Conservation (phyloP, 129 eudicot genomes). For the Apium graveolens region DNA sequence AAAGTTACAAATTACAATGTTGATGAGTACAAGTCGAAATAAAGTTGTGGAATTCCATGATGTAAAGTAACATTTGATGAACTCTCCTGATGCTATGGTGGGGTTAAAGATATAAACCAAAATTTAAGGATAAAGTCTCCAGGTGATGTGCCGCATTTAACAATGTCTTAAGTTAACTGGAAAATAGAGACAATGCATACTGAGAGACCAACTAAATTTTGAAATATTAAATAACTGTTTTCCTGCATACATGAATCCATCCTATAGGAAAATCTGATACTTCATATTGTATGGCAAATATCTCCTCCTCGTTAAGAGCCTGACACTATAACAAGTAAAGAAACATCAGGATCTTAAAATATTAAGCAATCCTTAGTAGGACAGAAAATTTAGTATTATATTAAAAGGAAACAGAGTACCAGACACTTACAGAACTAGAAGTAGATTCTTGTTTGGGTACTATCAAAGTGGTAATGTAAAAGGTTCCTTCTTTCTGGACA, state of each 20-base stretch:
- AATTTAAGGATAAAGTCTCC: not conserved
- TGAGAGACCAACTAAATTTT: not conserved
- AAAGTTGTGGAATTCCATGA: not conserved
- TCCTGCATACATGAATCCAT: constrained; percentile 72
- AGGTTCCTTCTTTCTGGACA: constrained; percentile 54
- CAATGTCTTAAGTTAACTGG: not conserved
- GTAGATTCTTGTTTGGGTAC: constrained; percentile 74
- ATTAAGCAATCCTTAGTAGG: not conserved
- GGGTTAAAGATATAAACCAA: not conserved
- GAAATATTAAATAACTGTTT: constrained; percentile 8
- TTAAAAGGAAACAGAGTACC: constrained; percentile 7
- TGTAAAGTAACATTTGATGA: not conserved
- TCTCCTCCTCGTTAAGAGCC: constrained; percentile 65
- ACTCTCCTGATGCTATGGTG: not conserved
- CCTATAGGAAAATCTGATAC: constrained; percentile 61
- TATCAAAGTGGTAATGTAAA: constrained; percentile 57
- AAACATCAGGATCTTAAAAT: constrained; percentile 11
- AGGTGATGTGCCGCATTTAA: not conserved
- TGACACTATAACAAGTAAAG: constrained; percentile 45
- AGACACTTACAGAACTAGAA: constrained; percentile 50
- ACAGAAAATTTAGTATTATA: not conserved
- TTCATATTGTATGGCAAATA: constrained; percentile 60
- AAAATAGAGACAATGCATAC: not conserved
- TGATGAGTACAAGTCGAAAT: not conserved
- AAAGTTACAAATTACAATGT: not conserved